Percentiles rank a stretch among this genome's conserved stretches.
These are phyloP conservation scores for Ceratocystis destructans DNA, from an alignment of 2,329 filamentous ascomycete genomes.

Conservation along the genomic window DNA sequence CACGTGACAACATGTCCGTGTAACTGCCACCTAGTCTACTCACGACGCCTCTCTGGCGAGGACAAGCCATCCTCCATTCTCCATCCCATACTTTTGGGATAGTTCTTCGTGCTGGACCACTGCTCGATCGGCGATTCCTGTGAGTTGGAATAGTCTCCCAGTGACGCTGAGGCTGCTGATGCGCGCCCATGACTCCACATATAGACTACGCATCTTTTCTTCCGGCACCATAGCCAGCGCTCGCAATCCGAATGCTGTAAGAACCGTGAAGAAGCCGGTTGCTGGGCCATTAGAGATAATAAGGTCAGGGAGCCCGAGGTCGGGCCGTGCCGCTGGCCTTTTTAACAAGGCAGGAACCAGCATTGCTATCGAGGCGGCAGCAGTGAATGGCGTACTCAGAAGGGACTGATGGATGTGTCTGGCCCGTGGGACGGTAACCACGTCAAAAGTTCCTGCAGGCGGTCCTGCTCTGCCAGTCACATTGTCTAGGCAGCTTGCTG, in stretches of 20 bases:
- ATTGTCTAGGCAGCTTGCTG: not conserved
- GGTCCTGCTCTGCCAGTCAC: not conserved
- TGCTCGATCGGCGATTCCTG: slow-evolving; percentile 57
- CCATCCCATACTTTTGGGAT: slow-evolving; percentile 31
- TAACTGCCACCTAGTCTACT: not conserved
- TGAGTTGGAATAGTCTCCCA: slow-evolving; percentile 56
- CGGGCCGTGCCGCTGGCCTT: slow-evolving; percentile 22
- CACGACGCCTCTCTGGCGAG: not conserved
- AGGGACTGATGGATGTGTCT: slow-evolving; percentile 71
- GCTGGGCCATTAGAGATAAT: slow-evolving; percentile 82
- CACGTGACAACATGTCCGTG: not conserved
- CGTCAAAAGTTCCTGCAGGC: slow-evolving; percentile 41
- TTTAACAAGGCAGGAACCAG: slow-evolving; percentile 44
- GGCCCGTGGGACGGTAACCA: slow-evolving; percentile 60
- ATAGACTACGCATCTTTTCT: slow-evolving; percentile 57
- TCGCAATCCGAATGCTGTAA: slow-evolving; percentile 37
- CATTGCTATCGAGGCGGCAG: slow-evolving; percentile 48
- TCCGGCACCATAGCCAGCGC: slow-evolving; percentile 33
- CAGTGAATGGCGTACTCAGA: slow-evolving; percentile 56
- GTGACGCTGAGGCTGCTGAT: slow-evolving; percentile 72
- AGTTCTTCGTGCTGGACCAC: slow-evolving; percentile 68
- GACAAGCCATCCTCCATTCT: slow-evolving; percentile 17
- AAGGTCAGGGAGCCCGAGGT: slow-evolving; percentile 47
- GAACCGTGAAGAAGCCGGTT: slow-evolving; percentile 62
- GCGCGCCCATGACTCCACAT: slow-evolving; percentile 85